Percentiles rank a stretch among this genome's conserved stretches.
These are phyloP conservation scores for Wickerhamomyces pijperi DNA, from an alignment of 805 yeast species.

Conservation along the genomic window DNA sequence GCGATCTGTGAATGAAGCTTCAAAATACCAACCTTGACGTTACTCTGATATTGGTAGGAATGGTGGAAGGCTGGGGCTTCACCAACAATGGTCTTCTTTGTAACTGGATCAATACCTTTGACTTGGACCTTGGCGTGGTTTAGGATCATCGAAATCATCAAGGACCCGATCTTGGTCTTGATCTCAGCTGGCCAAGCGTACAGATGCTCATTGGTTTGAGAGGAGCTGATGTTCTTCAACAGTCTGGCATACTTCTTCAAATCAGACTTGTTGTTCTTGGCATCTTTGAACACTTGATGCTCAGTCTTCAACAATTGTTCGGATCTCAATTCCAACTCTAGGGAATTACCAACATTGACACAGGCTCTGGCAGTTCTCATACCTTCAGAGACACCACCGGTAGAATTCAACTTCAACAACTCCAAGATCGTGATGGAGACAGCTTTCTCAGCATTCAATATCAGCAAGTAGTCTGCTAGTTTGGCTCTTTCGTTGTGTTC, in stretches of 20 bases:
- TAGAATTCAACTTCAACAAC: conserved; percentile 57
- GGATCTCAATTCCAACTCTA: conserved; percentile 75
- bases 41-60: conserved; percentile 70
- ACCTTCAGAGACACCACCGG: conserved; percentile 71
- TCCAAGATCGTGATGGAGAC: conserved; percentile 81
- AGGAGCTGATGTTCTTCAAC: conserved; percentile 23
- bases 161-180: conserved; percentile 71
- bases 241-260: conserved; percentile 17
- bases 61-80: conserved; percentile 87
- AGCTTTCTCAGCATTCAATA: conserved; percentile 72
- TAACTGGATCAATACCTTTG: conserved; percentile 68
- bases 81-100: conserved; percentile 56
- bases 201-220: conserved; percentile 24
- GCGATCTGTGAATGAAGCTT: conserved; percentile 63
- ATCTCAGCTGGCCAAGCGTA: conserved; percentile 44
- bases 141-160: conserved; percentile 60
- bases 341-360: conserved; percentile 67
- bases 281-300: conserved; percentile 41
- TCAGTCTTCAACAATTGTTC: conserved; percentile 52
- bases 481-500: conserved; percentile 31
- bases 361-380: conserved; percentile 79
- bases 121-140: conserved; percentile 79
- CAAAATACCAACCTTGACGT: conserved; percentile 73
- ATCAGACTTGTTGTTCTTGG: conserved; percentile 23
- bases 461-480: conserved; percentile 67